Percentiles rank a stretch among this genome's conserved stretches.
These are phyloP conservation scores for Heterobasidion annosum DNA, from an alignment of 1,284 basidiomycete genomes.

Conservation along the genomic window DNA sequence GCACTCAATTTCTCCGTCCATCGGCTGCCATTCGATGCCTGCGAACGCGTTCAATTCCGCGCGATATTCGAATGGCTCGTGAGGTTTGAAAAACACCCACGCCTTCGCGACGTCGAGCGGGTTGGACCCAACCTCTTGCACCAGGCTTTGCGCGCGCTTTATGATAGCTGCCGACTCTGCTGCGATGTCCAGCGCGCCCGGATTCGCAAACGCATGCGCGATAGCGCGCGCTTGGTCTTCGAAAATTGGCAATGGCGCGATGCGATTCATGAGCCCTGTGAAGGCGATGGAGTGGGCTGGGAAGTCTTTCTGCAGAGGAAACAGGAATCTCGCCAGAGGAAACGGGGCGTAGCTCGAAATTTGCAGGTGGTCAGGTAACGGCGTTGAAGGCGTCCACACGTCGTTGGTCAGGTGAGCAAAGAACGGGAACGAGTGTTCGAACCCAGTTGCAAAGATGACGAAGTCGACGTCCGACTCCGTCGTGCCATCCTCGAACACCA, in stretches of 20 bases:
- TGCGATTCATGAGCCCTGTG: constrained; percentile 45
- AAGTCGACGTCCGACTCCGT: constrained; percentile 45
- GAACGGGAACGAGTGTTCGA: constrained; percentile 55
- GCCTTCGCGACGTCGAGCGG: constrained; percentile 32
- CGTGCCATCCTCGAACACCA: constrained; percentile 52
- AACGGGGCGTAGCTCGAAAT: constrained; percentile 59
- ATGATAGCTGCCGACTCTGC: constrained; percentile 39
- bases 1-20: constrained; percentile 49
- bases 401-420: constrained; percentile 33
- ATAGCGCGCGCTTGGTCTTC: constrained; percentile 61
- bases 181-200: constrained; percentile 35
- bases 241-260: constrained; percentile 56
- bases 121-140: constrained; percentile 10
- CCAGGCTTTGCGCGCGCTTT: constrained; percentile 35
- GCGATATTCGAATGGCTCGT: constrained; percentile 60
- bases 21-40: constrained; percentile 26
- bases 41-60: constrained; percentile 47
- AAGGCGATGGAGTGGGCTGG: constrained; percentile 52
- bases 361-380: constrained; percentile 41
- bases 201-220: constrained; percentile 41
- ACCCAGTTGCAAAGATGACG: constrained; percentile 70
- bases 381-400: constrained; percentile 29
- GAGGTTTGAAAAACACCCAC: constrained; percentile 43
- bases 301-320: constrained; percentile 37
- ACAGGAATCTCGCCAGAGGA: constrained; percentile 47